phyloP scores from a whole-genome alignment of 2,329 filamentous ascomycete genomes.

The Fonsecaea erecta region DNA sequence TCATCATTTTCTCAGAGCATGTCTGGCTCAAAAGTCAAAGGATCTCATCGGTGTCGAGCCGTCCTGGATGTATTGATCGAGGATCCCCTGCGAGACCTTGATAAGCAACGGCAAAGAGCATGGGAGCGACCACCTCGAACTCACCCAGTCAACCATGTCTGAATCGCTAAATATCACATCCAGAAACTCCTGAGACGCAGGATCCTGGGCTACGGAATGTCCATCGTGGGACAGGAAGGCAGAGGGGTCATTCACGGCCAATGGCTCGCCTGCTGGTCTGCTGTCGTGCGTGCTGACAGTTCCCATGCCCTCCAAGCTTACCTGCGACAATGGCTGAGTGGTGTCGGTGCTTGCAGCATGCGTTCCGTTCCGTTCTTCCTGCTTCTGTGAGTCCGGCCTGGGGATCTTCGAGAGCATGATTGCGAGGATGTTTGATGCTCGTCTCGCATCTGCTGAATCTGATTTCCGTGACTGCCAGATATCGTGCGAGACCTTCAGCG shows the following conservation, averaged over 20 bases:
- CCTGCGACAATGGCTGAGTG: not conserved
- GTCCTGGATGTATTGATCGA: constrained; percentile 19
- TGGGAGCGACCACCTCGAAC: not conserved
- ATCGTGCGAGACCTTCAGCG: constrained; percentile 10
- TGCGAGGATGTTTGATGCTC: constrained; percentile 14
- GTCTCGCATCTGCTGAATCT: constrained; percentile 4
- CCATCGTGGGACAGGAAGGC: not conserved
- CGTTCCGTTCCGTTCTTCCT: not conserved
- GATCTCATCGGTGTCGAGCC: constrained; percentile 16
- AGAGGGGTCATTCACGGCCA: not conserved
- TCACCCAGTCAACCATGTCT: constrained; percentile 12
- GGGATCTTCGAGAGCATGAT: constrained; percentile 23
- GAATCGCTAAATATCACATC: constrained; percentile 9
- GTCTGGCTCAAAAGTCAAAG: constrained; percentile 6
- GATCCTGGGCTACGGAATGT: not conserved
- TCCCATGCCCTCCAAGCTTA: not conserved
- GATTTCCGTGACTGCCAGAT: constrained; percentile 13
- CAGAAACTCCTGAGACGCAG: constrained; percentile 6
- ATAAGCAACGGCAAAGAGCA: not conserved
- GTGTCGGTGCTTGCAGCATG: not conserved
- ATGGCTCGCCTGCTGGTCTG: not conserved
- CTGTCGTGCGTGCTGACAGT: too few species aligned
- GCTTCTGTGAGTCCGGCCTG: not conserved
- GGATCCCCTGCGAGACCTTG: constrained; percentile 1
- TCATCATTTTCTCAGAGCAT: not conserved